Base-by-base conservation (phyloP, 257 asterid genomes). In the Fraxinus anomala region DNA sequence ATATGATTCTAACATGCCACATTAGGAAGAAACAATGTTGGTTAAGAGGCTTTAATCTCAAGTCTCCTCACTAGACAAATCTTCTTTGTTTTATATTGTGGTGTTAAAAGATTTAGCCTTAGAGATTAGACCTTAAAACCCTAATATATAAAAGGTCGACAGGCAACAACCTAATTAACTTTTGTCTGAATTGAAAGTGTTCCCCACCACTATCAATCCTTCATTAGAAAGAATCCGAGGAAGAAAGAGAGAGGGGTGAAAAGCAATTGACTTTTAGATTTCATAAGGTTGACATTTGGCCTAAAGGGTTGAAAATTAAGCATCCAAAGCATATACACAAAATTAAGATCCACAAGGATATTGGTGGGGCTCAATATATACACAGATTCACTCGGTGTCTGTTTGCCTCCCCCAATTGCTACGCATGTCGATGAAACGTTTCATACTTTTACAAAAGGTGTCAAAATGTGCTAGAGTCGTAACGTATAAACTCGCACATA, bases 241-340 rank as follows among this genome's bases (percentile, higher is more conserved):
- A 67, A 39, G 79, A 49, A 42, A 65, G 79, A 42, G 47, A 26
- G 71, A 30, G 33, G 68, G 66, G 73, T 71, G 65, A 72, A 75
- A 81, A 79, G 73, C 39, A 76, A 71, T 81, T 84, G 85, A 70
- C 83, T 81, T 81, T 75, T 69, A 33, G 61, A 81, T 75, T 78
- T 81, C 79, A 75, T 73, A 80, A 77, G 87, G 82, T 83, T 83
- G 87, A 83, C 85, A 80, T 83, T 80, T 80, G 31, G 80, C 70
- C 68, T 73, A 76, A 70, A 80, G 82, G 84, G 69, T 47, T 80
- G 65, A 42, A 70, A 70, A 74, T 65, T 73, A 81, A 83, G 87
- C 79, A 80, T 83, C 82, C 82, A 80, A 80, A 71, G 87, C 87
- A 51, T 31, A 70, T 23, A 61, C 17, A 67, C 21, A 47, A 47